A percentile compares a stretch with the other conserved stretches of the same genome.
Evolutionary conservation across 139 green algal genomes (phyloP).

Genomic region (Ettlia oleoabundans): DNA sequence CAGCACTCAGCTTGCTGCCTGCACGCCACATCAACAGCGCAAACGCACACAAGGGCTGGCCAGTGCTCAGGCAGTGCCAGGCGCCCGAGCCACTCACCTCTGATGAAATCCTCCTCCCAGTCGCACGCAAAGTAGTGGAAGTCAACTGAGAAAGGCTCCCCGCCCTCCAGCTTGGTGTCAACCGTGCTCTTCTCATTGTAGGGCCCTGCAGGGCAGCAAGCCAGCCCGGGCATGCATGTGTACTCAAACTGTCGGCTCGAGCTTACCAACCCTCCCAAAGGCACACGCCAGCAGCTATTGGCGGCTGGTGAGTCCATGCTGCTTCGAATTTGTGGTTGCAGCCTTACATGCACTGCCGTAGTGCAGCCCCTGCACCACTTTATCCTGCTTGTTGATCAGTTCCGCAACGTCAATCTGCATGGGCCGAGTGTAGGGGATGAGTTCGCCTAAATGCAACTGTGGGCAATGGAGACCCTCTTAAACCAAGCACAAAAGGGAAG

Average conservation of each 20-base stretch:
- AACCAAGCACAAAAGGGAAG: too few relatives aligned
- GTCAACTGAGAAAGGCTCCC: background rate
- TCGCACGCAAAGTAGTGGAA: conserved; percentile 3
- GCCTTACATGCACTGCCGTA: conserved; percentile 7
- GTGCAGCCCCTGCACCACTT: background rate
- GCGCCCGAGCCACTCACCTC: background rate
- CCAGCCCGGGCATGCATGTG: too few relatives aligned
- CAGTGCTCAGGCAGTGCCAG: too few relatives aligned
- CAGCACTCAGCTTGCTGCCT: background rate
- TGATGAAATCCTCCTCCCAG: background rate
- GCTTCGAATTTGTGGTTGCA: too few relatives aligned
- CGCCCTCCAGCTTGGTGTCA: background rate
- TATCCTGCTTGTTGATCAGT: background rate
- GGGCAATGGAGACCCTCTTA: too few relatives aligned
- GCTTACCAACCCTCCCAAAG: too few relatives aligned
- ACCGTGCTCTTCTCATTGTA: conserved; percentile 6
- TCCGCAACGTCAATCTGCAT: conserved; percentile 4
- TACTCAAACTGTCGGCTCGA: too few relatives aligned
- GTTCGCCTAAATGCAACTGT: too few relatives aligned
- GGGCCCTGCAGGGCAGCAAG: too few relatives aligned
- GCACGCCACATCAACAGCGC: background rate
- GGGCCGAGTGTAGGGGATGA: too few relatives aligned
- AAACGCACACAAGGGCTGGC: background rate
- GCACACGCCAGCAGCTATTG: too few relatives aligned
- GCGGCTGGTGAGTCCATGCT: too few relatives aligned